Percentiles rank a stretch among this genome's conserved stretches.
Conservation (phyloP, 2,329 filamentous ascomycete genomes). For the Samsoniella hepiali region DNA sequence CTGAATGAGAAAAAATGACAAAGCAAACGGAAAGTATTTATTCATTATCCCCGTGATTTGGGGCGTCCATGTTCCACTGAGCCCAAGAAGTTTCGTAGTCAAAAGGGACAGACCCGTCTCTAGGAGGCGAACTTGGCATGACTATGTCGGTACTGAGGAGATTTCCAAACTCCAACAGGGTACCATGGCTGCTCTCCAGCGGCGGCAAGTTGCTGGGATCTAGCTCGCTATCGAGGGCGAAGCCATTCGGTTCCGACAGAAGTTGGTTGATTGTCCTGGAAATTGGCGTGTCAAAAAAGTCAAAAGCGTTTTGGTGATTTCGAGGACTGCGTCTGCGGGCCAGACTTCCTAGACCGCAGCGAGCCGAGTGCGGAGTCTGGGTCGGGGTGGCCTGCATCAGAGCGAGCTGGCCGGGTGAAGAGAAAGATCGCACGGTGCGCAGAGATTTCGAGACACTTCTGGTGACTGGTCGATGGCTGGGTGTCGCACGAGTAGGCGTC, state of each 20-base stretch:
- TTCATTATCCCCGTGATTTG: background rate
- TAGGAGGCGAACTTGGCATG: slow-evolving; percentile 49
- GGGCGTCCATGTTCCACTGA: slow-evolving; percentile 16
- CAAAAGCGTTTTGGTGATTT: slow-evolving; percentile 36
- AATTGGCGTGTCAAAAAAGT: slow-evolving; percentile 53
- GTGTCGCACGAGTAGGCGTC: slow-evolving; percentile 61
- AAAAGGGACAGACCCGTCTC: slow-evolving; percentile 27
- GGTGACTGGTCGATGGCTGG: slow-evolving; percentile 58
- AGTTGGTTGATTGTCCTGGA: slow-evolving; percentile 62
- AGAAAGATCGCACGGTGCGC: slow-evolving; percentile 42
- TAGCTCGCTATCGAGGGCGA: slow-evolving; percentile 42
- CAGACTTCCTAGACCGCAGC: slow-evolving; percentile 30
- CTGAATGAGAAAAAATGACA: background rate
- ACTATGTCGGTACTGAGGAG: slow-evolving; percentile 46
- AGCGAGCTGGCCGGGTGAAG: slow-evolving; percentile 43
- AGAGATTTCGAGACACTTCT: slow-evolving; percentile 58
- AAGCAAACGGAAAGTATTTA: background rate
- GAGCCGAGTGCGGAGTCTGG: slow-evolving; percentile 36
- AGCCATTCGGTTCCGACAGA: slow-evolving; percentile 53
- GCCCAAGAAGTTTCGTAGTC: slow-evolving; percentile 27
- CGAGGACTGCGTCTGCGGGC: slow-evolving; percentile 44
- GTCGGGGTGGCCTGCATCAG: slow-evolving; percentile 49
- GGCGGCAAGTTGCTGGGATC: slow-evolving; percentile 41
- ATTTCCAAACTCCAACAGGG: slow-evolving; percentile 45
- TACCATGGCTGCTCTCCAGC: slow-evolving; percentile 36